A percentile compares a stretch with the other conserved stretches of the same genome.
phyloP scores from a whole-genome alignment of 2,329 filamentous ascomycete genomes.

The Alternaria viburni region DNA sequence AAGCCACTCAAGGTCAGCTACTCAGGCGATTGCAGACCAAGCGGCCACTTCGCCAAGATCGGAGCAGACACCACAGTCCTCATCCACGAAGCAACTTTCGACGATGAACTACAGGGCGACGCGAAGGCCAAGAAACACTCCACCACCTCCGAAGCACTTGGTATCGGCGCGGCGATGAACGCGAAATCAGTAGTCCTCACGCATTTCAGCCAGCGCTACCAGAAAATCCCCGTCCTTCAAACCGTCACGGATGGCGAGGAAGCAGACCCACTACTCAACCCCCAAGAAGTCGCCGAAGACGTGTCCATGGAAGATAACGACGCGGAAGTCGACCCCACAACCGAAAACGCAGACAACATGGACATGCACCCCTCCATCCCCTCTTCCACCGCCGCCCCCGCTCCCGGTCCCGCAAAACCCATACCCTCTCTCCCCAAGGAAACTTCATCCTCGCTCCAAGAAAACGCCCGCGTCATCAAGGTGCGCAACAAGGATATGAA shows the following conservation, averaged over 20 bases:
- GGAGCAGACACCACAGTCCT: conserved; percentile 80
- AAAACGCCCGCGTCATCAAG: conserved; percentile 44
- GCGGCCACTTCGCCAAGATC: conserved; percentile 68
- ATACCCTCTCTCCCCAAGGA: conserved; percentile 17
- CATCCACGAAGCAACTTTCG: conserved; percentile 95
- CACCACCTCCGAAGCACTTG: conserved; percentile 85
- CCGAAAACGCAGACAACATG: conserved; percentile 27
- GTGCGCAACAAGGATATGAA: conserved; percentile 61
- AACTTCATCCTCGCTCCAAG: conserved; percentile 6
- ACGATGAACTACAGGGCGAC: conserved; percentile 79
- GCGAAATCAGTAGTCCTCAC: conserved; percentile 84
- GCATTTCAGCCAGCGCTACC: conserved; percentile 94
- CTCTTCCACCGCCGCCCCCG: background rate
- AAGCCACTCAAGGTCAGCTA: conserved; percentile 84
- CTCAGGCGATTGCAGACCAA: conserved; percentile 89
- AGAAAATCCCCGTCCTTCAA: conserved; percentile 69
- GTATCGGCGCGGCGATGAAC: conserved; percentile 76
- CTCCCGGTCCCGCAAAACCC: conserved; percentile 7
- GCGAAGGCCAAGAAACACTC: conserved; percentile 88
- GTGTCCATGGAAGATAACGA: conserved; percentile 24
- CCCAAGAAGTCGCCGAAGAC: conserved; percentile 32
- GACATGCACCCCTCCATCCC: conserved; percentile 23
- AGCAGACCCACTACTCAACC: conserved; percentile 26
- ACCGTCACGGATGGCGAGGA: conserved; percentile 39
- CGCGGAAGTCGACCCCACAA: conserved; percentile 25